phyloP scores from a whole-genome alignment of 75 land plant species.

The Sequoiadendron giganteum region DNA sequence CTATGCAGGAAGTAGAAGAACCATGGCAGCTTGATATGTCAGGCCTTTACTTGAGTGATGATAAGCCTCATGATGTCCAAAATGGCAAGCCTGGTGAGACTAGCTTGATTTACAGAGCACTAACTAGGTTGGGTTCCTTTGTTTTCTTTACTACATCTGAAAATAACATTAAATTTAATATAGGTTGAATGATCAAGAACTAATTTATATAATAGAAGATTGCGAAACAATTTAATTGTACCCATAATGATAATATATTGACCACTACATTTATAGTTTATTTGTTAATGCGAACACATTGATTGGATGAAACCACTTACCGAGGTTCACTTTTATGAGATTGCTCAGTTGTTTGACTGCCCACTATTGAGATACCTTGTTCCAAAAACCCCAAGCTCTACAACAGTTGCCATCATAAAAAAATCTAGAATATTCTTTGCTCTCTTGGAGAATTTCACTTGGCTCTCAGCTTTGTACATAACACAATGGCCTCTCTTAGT shows the following conservation, averaged over 20 bases:
- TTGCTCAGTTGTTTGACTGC: not conserved
- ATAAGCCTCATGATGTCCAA: slow-evolving; percentile 25
- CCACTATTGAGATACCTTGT: not conserved
- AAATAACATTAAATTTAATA: not conserved
- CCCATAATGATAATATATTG: not conserved
- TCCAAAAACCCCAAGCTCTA: not conserved
- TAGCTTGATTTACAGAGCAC: not conserved
- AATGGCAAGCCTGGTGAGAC: slow-evolving; percentile 35
- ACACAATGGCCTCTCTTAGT: not conserved
- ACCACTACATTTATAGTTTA: not conserved
- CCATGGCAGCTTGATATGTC: slow-evolving; percentile 88
- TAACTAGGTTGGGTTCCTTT: slow-evolving; percentile 7
- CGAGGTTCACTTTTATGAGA: not conserved
- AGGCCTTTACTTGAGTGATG: slow-evolving; percentile 49
- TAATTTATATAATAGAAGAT: not conserved
- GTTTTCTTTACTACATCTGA: not conserved
- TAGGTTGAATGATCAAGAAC: not conserved
- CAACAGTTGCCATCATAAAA: not conserved
- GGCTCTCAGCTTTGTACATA: not conserved
- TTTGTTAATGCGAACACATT: not conserved
- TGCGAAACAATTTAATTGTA: not conserved
- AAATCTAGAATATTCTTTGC: not conserved
- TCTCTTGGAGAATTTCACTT: not conserved
- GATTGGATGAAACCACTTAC: not conserved
- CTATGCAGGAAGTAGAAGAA: slow-evolving; percentile 88